Base-by-base conservation (phyloP, 2,329 filamentous ascomycete genomes). In the Berkeleyomyces basicola region DNA sequence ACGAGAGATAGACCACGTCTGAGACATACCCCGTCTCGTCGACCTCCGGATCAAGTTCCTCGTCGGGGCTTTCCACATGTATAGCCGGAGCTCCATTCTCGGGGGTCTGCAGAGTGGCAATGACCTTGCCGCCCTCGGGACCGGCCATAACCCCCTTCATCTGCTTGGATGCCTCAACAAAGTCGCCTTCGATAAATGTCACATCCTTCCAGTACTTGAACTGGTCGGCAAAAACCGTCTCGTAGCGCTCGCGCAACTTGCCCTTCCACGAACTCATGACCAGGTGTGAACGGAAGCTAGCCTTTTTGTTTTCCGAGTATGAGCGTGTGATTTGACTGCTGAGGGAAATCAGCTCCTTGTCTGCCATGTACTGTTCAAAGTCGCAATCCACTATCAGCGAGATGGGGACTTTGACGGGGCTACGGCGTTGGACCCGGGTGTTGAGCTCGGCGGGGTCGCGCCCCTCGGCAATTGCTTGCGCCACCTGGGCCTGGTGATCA, bases 351-450 rank as follows among this genome's bases (percentile, higher is more conserved):
- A 88, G 78, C 74, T 99, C 93, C 68, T 87, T 86, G 44, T 92
- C 87, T 59, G 79, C 79, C 93, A 99, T 99, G 70, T 91, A 81
- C 49, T 87, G 78, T 72, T 99, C 91, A 71, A 95, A 99, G 67
- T 88, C 84, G 74, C 92, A 97, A 75, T 99, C 93, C 66, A 99
- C 76, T 64, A 99, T 78, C 67, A 99, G 76, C 0, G 88, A 82
- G 31, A 97, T 76, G 1, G 91, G 90, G 0, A 95, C 79, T 63
- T 83, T 81, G 58, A 78, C 75, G 51, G 74, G 69, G 66, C 62
- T 65, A 68, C 66, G 68, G 67, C 65, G 66, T 49, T 68, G 69
- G 57, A 70, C 71, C 66, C 71, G 75, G 11, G 68, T 66, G 11
- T 73, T 66, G 2, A 72, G 69, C 6, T 67, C 67, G 51, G 65